A percentile compares a stretch with the other conserved stretches of the same genome.
Evolutionary conservation across 495 filamentous ascomycete genomes (phyloP).

Genomic region (Aspergillus ellipticus): DNA sequence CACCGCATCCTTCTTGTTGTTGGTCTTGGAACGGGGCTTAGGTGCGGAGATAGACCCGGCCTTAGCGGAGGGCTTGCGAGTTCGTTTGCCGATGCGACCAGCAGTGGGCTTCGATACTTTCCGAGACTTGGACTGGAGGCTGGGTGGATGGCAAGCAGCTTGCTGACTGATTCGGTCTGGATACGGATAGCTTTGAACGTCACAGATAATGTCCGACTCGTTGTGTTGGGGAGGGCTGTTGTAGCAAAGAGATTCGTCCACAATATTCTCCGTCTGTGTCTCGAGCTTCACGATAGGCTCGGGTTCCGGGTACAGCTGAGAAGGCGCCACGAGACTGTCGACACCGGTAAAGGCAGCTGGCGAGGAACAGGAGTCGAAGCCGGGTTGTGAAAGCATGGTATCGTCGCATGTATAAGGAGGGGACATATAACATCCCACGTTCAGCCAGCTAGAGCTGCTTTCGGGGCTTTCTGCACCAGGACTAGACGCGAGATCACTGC

Average conservation of each 20-base stretch:
- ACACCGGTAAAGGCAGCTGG: constrained; percentile 16
- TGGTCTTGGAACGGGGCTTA: constrained; percentile 3
- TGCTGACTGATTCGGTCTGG: not conserved
- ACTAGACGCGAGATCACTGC: constrained; percentile 17
- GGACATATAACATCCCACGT: constrained; percentile 22
- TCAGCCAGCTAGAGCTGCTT: constrained; percentile 14
- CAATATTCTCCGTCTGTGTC: not conserved
- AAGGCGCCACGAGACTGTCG: constrained; percentile 9
- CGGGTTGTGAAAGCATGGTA: constrained; percentile 7
- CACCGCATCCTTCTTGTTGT: constrained; percentile 14
- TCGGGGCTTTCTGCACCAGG: constrained; percentile 24
- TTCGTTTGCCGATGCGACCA: not conserved
- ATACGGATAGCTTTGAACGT: not conserved
- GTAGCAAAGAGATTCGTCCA: not conserved
- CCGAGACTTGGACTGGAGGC: not conserved
- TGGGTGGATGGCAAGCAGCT: not conserved
- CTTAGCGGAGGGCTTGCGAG: constrained; percentile 9
- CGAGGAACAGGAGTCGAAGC: constrained; percentile 16
- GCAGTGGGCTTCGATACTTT: not conserved
- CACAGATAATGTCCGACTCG: not conserved
- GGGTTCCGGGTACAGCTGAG: constrained; percentile 6
- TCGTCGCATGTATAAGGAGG: constrained; percentile 23
- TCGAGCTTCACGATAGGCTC: constrained; percentile 8
- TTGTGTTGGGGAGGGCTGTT: not conserved
- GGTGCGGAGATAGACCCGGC: constrained; percentile 12